Percentiles rank a stretch among this genome's conserved stretches.
Conservation (phyloP, 345 rosid species). For the Salix koriyanagi region DNA sequence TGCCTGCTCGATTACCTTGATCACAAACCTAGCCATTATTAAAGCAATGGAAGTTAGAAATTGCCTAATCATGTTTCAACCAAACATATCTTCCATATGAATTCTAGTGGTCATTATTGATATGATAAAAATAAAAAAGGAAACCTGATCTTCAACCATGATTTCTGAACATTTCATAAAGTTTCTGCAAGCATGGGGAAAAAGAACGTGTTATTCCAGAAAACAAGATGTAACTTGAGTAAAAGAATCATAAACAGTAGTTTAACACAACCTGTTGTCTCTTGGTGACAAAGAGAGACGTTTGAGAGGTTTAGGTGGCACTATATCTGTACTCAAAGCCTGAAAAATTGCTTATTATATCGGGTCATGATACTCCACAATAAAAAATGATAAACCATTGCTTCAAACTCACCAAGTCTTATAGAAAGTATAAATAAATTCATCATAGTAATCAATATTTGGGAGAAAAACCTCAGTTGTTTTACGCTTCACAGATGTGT, state of each 20-base stretch:
- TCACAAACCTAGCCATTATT: conserved; percentile 33
- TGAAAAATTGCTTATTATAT: conserved; percentile 23
- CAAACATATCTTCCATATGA: not conserved
- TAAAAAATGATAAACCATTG: not conserved
- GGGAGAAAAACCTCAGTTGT: conserved; percentile 43
- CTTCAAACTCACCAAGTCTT: conserved; percentile 8
- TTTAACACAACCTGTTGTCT: conserved; percentile 50
- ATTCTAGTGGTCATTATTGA: not conserved
- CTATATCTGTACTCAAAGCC: conserved; percentile 38
- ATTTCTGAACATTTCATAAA: conserved; percentile 25
- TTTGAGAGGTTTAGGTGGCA: conserved; percentile 46
- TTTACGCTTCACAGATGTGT: conserved; percentile 68
- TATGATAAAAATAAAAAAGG: not conserved
- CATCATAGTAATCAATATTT: not conserved
- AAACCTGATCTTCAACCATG: conserved; percentile 45
- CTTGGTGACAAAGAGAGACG: conserved; percentile 53
- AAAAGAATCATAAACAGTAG: conserved; percentile 1
- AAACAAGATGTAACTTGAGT: conserved; percentile 2
- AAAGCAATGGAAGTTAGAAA: conserved; percentile 6
- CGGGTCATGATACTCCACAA: not conserved
- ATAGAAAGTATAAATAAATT: not conserved
- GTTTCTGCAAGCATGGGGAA: conserved; percentile 32
- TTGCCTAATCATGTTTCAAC: not conserved
- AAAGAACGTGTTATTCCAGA: conserved; percentile 7
- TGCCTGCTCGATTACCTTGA: conserved; percentile 27